Evolutionary conservation across 208 protist species (phyloP).

Genomic region (Trichomonas tenax): DNA sequence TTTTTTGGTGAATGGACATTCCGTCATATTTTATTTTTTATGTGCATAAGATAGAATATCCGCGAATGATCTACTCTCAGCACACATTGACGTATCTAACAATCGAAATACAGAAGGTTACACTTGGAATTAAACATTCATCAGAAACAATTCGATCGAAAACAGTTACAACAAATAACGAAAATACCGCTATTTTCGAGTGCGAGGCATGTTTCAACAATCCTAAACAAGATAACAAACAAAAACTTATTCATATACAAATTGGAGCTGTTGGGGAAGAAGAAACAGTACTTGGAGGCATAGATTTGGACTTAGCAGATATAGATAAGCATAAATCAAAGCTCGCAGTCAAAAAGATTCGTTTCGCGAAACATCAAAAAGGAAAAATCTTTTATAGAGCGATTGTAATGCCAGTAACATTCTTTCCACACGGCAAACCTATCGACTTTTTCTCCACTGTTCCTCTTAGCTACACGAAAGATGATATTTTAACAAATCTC

Average conservation of each 20-base stretch:
- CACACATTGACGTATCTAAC: not conserved
- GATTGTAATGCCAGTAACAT: not conserved
- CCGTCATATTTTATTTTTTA: not conserved
- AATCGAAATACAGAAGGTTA: not conserved
- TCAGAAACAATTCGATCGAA: not conserved
- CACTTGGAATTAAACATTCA: not conserved
- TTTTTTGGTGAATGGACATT: not conserved
- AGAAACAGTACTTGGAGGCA: not conserved
- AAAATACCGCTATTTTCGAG: not conserved
- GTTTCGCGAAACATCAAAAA: not conserved
- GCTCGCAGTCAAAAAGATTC: not conserved
- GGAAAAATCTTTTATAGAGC: not conserved
- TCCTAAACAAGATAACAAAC: not conserved
- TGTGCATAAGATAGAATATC: not conserved
- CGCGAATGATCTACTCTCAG: not conserved
- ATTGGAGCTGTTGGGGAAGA: not conserved
- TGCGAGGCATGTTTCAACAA: not conserved
- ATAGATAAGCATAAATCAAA: not conserved
- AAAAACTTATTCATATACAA: not conserved
- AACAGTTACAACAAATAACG: not conserved
- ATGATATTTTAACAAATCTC: not conserved
- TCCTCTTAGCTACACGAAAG: not conserved
- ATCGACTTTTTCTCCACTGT: not conserved
- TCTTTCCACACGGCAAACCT: not conserved
- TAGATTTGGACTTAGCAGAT: not conserved